Base-by-base conservation (phyloP, 306 rosid species). In the Ormosia emarginata region DNA sequence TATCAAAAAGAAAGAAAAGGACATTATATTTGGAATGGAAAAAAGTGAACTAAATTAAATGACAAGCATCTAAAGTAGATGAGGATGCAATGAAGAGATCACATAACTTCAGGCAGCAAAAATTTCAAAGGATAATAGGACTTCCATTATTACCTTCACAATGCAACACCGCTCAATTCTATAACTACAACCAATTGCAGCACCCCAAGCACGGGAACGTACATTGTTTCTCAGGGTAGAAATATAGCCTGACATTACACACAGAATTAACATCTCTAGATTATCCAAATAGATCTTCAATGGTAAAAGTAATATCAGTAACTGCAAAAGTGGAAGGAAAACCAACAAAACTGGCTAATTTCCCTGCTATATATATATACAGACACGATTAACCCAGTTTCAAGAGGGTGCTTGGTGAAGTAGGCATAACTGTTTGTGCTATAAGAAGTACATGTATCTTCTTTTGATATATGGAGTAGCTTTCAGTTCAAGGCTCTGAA, bases 131-230 rank as follows among this genome's bases (percentile, higher is more conserved):
- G 36, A 76, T 30, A 69, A 56, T 24, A 63, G 44, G 75, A 75
- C 37, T 59, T 70, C 24, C 18, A 30, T 61, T 58, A 86, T 46
- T 74, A 94, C 98, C 98, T 95, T 95, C 78, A 93, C 90, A 41
- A 95, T 95, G 93, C 98, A 95, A 69, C 99, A 95, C 75, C 91
- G 88, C 86, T 95, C 98, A 80, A 95, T 90, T 76, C 87, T 85
- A 78, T 90, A 95, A 79, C 99, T 95, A 87, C 99, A 93, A 79
- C 99, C 98, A 88, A 90, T 90, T 85, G 98, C 94, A 81, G 98
- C 99, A 82, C 98, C 99, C 99, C 99, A 95, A 5, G 98, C 98
- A 65, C 99, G 99, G 29, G 99, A 95, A 46, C 99, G 95, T 32
- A 95, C 98, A 75, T 93, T 95, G 84, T 95, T 95, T 88, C 99